Evolutionary conservation across 495 filamentous ascomycete genomes (phyloP).

Genomic region (Neurospora sp.): DNA sequence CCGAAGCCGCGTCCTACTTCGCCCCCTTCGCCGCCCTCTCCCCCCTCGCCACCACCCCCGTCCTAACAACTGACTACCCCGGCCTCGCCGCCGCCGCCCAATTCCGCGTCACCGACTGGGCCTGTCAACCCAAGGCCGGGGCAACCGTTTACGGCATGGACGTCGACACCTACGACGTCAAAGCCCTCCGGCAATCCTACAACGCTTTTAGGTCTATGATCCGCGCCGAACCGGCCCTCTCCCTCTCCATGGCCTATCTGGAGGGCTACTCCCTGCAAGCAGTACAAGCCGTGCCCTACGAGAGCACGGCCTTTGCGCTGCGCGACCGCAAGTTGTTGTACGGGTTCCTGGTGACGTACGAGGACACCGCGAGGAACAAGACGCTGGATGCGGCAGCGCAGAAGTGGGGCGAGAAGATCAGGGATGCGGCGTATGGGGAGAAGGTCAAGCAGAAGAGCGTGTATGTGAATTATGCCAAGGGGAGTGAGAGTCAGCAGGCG

Average conservation of each 20-base stretch:
- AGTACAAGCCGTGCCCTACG: constrained; percentile 27
- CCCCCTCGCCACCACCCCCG: constrained; percentile 19
- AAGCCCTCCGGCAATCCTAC: constrained; percentile 30
- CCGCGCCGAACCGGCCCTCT: constrained; percentile 9
- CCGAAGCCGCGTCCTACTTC: constrained; percentile 28
- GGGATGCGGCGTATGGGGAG: constrained; percentile 32
- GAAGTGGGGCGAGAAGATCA: constrained; percentile 17
- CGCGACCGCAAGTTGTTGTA: constrained; percentile 33
- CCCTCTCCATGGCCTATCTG: constrained; percentile 36
- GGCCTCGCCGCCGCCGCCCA: constrained; percentile 33
- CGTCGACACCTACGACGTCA: constrained; percentile 31
- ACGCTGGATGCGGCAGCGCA: constrained; percentile 9
- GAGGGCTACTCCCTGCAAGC: constrained; percentile 42
- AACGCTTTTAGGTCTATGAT: constrained; percentile 27
- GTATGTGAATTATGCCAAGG: constrained; percentile 55
- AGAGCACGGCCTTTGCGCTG: constrained; percentile 34
- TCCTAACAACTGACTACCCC: constrained; percentile 23
- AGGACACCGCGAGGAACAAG: background rate
- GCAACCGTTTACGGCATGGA: constrained; percentile 37
- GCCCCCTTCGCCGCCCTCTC: constrained; percentile 31
- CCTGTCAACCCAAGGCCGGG: constrained; percentile 32
- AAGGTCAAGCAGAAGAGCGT: constrained; percentile 50
- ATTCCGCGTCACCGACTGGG: constrained; percentile 19
- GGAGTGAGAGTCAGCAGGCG: constrained; percentile 35
- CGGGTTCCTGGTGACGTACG: constrained; percentile 25